Conservation (phyloP, 2,329 filamentous ascomycete genomes). For the Trichophyton schoenleinii region DNA sequence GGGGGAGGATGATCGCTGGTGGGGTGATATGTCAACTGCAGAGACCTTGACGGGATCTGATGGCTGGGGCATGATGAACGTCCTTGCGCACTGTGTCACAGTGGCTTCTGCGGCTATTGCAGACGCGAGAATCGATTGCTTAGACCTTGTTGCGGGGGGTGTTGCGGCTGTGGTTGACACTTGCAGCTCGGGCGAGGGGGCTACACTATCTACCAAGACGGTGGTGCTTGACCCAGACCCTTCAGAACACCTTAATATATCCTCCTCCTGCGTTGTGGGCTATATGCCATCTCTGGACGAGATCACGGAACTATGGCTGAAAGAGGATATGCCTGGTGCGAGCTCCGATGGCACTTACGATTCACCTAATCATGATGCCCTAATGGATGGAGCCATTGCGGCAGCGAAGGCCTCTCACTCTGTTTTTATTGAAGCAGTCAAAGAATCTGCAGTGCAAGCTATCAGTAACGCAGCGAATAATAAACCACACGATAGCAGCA, state of each 20-base stretch:
- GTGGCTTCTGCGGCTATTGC: slow-evolving; percentile 85
- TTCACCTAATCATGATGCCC: slow-evolving; percentile 33
- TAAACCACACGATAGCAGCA: background rate
- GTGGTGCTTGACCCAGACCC: slow-evolving; percentile 67
- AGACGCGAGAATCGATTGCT: slow-evolving; percentile 90
- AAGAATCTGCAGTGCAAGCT: slow-evolving; percentile 41
- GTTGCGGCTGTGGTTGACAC: slow-evolving; percentile 62
- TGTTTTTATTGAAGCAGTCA: slow-evolving; percentile 50
- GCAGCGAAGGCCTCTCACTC: slow-evolving; percentile 47
- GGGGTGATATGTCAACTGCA: slow-evolving; percentile 42
- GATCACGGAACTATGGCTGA: slow-evolving; percentile 89
- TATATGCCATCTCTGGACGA: slow-evolving; percentile 82
- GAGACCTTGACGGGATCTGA: slow-evolving; percentile 39
- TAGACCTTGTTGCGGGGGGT: slow-evolving; percentile 79
- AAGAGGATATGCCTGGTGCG: slow-evolving; percentile 47
- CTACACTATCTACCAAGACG: slow-evolving; percentile 18
- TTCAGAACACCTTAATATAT: slow-evolving; percentile 61
- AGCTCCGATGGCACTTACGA: slow-evolving; percentile 23
- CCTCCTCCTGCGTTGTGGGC: slow-evolving; percentile 77
- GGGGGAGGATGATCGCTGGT: slow-evolving; percentile 70
- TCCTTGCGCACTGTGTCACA: slow-evolving; percentile 82
- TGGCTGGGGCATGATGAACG: slow-evolving; percentile 81
- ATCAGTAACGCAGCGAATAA: slow-evolving; percentile 15
- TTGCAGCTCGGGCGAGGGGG: slow-evolving; percentile 13
- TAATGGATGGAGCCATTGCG: slow-evolving; percentile 52